phyloP scores from a whole-genome alignment of 2,329 filamentous ascomycete genomes.

The Hymenoscyphus repandus region DNA sequence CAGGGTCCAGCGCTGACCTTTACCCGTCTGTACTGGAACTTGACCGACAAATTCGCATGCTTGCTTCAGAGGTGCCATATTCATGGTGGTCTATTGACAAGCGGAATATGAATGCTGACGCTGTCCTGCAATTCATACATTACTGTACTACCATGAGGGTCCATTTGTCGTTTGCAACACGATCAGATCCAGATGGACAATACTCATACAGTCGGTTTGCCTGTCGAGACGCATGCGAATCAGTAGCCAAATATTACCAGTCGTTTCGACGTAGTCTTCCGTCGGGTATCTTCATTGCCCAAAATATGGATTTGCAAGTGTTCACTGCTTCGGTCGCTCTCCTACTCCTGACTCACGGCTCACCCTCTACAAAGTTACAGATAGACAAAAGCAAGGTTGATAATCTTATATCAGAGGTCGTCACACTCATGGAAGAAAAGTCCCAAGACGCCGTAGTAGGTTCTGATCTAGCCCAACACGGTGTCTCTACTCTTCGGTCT shows the following conservation, averaged over 20 bases:
- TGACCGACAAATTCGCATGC: slow-evolving; percentile 24
- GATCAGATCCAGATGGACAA: slow-evolving; percentile 8
- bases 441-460: slow-evolving; percentile 1
- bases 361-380: slow-evolving; percentile 3
- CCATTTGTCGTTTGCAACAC: slow-evolving; percentile 14
- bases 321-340: slow-evolving; percentile 17
- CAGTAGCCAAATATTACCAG: slow-evolving; percentile 10
- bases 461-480: slow-evolving; percentile 6
- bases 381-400: slow-evolving; percentile 6
- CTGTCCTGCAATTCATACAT: slow-evolving; percentile 15
- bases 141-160: slow-evolving; percentile 14
- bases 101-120: slow-evolving; percentile 8
- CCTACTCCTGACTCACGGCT: slow-evolving; percentile 11
- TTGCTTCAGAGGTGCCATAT: slow-evolving; percentile 23
- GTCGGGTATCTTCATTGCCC: slow-evolving; percentile 11
- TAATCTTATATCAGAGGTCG: slow-evolving; percentile 11
- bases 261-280: slow-evolving; percentile 13
- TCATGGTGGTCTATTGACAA: slow-evolving; percentile 15
- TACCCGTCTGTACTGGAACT: slow-evolving; percentile 24
- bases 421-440: slow-evolving; percentile 15
- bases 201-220: slow-evolving; percentile 15
- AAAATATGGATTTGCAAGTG: slow-evolving; percentile 14
- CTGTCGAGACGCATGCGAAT: slow-evolving; percentile 16
- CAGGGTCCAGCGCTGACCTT: slow-evolving; percentile 16
- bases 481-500: slow-evolving; percentile 12